Percentiles rank a stretch among this genome's conserved stretches.
Evolutionary conservation across 108 stramenopile species (phyloP).

Genomic region (Cyclostephanos invisitatus): DNA sequence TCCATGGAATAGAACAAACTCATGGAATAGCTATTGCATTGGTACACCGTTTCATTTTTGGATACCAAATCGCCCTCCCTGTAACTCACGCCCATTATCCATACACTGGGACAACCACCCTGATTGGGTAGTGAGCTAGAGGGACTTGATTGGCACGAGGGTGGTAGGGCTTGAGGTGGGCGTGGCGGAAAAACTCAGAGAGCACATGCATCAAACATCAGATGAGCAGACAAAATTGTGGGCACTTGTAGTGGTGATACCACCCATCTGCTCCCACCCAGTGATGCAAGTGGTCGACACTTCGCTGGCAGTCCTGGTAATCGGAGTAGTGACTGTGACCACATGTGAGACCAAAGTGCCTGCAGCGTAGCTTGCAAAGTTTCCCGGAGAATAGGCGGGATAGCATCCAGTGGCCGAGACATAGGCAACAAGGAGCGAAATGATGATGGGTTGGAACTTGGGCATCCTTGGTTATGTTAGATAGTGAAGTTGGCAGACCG

Average conservation of each 20-base stretch:
- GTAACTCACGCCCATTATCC: not conserved
- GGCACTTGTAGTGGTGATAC: no score
- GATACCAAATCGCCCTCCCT: not conserved
- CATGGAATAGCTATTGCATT: not conserved
- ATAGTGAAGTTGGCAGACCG: no score
- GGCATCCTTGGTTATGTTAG: no score
- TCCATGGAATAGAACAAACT: not conserved
- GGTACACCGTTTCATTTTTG: not conserved
- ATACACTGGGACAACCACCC: not conserved
- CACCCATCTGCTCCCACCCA: no score
- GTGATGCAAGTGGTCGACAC: no score
- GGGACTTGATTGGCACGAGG: no score
- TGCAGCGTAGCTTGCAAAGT: not conserved
- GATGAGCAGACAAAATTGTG: no score
- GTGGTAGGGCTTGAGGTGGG: not conserved
- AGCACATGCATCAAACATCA: no score
- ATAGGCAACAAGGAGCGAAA: not conserved
- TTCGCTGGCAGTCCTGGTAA: no score
- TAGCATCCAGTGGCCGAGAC: not conserved
- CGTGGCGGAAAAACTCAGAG: not conserved
- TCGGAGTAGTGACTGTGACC: not conserved
- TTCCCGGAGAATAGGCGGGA: conserved; percentile 1
- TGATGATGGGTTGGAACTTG: no score
- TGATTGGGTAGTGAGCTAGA: not conserved
- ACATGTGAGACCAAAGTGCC: not conserved